These are phyloP conservation scores for Mytilinidion resinicola DNA, from an alignment of 495 filamentous ascomycete genomes.

Conservation along the genomic window DNA sequence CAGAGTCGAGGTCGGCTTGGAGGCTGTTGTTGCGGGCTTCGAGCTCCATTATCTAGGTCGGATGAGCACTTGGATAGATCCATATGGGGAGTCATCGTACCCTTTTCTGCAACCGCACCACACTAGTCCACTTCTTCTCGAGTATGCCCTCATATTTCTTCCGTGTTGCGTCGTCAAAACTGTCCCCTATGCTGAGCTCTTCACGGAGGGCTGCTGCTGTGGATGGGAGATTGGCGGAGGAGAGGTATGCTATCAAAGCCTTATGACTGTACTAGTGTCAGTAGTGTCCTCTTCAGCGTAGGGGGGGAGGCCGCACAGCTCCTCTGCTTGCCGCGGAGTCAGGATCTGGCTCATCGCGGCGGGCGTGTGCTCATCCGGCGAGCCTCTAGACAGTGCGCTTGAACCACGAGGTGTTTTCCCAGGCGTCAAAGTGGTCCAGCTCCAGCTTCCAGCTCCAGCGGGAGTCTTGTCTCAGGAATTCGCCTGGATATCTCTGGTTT, in stretches of 20 bases:
- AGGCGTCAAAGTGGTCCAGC: neutral
- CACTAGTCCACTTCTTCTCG: constrained; percentile 96
- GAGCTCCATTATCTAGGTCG: constrained; percentile 80
- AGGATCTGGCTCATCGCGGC: constrained; percentile 67
- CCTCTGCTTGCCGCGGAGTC: constrained; percentile 74
- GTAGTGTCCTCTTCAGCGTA: neutral
- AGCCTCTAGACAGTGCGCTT: neutral
- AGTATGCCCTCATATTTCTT: constrained; percentile 87
- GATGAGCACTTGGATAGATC: neutral
- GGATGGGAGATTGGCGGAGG: constrained; percentile 60
- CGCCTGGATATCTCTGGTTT: neutral
- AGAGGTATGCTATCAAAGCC: constrained; percentile 81
- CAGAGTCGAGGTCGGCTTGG: constrained; percentile 75
- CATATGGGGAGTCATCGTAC: constrained; percentile 34
- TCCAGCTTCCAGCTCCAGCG: neutral
- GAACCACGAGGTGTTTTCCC: neutral
- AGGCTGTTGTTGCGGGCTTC: constrained; percentile 64
- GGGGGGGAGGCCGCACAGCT: constrained; percentile 55
- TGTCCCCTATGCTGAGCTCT: constrained; percentile 59
- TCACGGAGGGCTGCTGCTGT: constrained; percentile 61
- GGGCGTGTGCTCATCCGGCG: constrained; percentile 8
- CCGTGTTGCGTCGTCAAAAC: constrained; percentile 65
- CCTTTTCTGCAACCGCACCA: constrained; percentile 88
- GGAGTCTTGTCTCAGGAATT: neutral
- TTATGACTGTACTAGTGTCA: constrained; percentile 62